Evolutionary conservation across 192 early-diverging fungal species (phyloP).

Genomic region (Umbelopsis isabellina): DNA sequence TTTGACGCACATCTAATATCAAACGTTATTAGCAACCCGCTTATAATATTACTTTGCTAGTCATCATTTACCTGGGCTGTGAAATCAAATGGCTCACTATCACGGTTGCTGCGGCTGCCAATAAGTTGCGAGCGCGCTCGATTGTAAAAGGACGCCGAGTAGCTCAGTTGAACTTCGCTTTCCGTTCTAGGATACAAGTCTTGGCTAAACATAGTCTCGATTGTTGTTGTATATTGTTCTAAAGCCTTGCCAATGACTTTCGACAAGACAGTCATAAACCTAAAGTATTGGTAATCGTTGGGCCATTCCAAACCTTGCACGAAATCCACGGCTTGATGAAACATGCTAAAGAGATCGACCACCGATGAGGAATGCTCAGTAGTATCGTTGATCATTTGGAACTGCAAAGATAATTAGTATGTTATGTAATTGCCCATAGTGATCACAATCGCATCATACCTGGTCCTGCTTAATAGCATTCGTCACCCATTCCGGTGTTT

Average conservation of each 20-base stretch:
- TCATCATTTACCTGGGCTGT: constrained; percentile 45
- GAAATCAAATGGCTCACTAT: constrained; percentile 50
- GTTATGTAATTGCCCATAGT: neutral
- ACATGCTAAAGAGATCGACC: constrained; percentile 79
- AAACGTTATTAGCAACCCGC: neutral
- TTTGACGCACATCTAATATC: constrained; percentile 55
- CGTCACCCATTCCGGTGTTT: constrained; percentile 73
- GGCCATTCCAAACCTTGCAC: constrained; percentile 69
- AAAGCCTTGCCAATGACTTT: constrained; percentile 65
- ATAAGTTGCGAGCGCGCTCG: constrained; percentile 29
- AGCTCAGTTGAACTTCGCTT: neutral
- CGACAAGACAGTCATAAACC: constrained; percentile 68
- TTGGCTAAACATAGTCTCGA: constrained; percentile 50
- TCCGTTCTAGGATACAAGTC: constrained; percentile 44
- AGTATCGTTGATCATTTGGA: constrained; percentile 54
- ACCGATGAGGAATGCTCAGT: constrained; percentile 75
- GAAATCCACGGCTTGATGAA: constrained; percentile 73
- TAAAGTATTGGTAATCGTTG: constrained; percentile 60
- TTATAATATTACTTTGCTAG: neutral
- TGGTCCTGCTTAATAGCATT: constrained; percentile 69
- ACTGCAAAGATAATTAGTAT: constrained; percentile 37
- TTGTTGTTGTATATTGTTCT: constrained; percentile 59
- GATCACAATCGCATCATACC: constrained; percentile 33
- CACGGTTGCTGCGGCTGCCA: constrained; percentile 13
- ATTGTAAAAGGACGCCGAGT: constrained; percentile 24